Base-by-base conservation (phyloP, 2,329 filamentous ascomycete species). In the Fusarium drepaniforme region DNA sequence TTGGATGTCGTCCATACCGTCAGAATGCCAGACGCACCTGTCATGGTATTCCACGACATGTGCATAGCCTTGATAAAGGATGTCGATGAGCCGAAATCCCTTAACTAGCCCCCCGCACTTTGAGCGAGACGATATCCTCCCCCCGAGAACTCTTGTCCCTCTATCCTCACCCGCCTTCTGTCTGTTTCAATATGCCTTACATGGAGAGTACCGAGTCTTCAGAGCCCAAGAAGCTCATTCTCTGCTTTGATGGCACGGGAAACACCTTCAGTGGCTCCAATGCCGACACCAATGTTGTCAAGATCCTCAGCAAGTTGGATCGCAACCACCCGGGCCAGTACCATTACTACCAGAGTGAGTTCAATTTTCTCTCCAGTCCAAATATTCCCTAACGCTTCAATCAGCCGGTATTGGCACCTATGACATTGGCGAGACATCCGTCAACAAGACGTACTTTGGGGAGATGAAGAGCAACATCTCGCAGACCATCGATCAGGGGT, bases 261-360 rank as follows among this genome's bases (percentile, higher is more conserved):
- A 87, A 86, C 70, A 82, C 81, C 0, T 87, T 86, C 71, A 85
- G 78, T 12, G 85, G 86, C 9, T 84, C 84, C 51, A 84, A 86
- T 68, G 81, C 84, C 6, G 88, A 90, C 75, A 89, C 87, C 18
- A 90, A 90, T 64, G 86, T 90, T 3, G 85, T 89, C 63, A 89
- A 89, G 76, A 80, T 90, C 12, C 81, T 86, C 44, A 81, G 80
- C 60, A 86, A 85, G 79, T 73, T 89, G 25, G 86, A 89, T 59
- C 83, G 86, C 25, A 82, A 84, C 53, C 75, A 83, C 35, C 82
- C 84, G 4, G 71, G 81, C 23, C 86, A 88, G 66, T 86, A 82
- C 58, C 86, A 88, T 67, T 88, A 88, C 71, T 88, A 88, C 61
- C 87, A 88, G 62, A 84, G 85, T 86, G 37, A 78, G 80, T 13